These are phyloP conservation scores for Lactarius vividus DNA, from an alignment of 768 basidiomycete genomes.

Conservation along the genomic window DNA sequence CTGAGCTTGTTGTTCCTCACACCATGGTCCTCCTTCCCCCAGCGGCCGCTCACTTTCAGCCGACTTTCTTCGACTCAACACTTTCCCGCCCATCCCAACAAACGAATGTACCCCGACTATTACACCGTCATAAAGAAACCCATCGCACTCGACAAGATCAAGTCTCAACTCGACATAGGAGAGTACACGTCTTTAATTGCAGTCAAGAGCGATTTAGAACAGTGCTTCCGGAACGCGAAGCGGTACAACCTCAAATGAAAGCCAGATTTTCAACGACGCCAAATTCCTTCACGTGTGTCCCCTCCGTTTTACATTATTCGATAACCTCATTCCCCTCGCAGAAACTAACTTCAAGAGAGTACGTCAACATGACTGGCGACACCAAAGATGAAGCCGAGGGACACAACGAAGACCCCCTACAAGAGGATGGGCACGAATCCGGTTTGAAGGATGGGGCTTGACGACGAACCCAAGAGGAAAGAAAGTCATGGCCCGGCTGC, in stretches of 20 bases:
- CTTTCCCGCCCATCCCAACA: no score
- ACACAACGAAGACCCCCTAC: constrained; percentile 33
- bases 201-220: constrained; percentile 69
- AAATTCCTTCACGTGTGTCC: constrained; percentile 69
- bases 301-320: not conserved
- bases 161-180: constrained; percentile 63
- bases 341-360: constrained; percentile 51
- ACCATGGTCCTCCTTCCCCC: constrained; percentile 25
- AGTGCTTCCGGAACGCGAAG: constrained; percentile 79
- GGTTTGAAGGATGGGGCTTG: constrained; percentile 43
- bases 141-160: constrained; percentile 87
- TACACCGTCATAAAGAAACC: constrained; percentile 76
- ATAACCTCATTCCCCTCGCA: constrained; percentile 29
- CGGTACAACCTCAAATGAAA: constrained; percentile 79
- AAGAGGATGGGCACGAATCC: constrained; percentile 39
- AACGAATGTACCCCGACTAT: constrained; percentile 82
- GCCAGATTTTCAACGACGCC: constrained; percentile 78
- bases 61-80: constrained; percentile 65
- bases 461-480: constrained; percentile 49
- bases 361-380: constrained; percentile 44
- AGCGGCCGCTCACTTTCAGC: constrained; percentile 64
- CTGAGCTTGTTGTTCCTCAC: constrained; percentile 29
- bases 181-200: constrained; percentile 61
- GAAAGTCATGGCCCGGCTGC: constrained; percentile 59
- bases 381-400: constrained; percentile 39